A percentile compares a stretch with the other conserved stretches of the same genome.
Evolutionary conservation across 345 rosid species (phyloP).

Genomic region (Microcos paniculata): DNA sequence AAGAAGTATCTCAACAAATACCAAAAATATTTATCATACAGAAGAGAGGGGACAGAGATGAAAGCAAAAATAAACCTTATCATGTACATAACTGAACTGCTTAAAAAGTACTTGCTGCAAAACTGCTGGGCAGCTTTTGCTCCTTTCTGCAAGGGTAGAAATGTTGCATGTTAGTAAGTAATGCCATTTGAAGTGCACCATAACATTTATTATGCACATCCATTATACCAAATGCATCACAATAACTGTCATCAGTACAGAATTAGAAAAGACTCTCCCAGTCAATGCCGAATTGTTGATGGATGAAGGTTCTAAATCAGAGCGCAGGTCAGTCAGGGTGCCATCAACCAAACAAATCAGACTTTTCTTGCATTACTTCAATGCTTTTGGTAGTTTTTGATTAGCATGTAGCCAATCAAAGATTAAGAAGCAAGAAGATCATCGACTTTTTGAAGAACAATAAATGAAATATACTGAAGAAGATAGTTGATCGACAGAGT

Average conservation of each 20-base stretch:
- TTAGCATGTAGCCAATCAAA: neutral
- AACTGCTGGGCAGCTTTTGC: slow-evolving; percentile 71
- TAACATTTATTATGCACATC: neutral
- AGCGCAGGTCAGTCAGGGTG: slow-evolving; percentile 4
- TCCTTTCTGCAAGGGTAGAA: slow-evolving; percentile 64
- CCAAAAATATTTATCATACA: neutral
- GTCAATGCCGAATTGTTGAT: neutral
- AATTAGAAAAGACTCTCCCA: neutral
- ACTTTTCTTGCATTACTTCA: neutral
- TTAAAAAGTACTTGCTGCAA: slow-evolving; percentile 67
- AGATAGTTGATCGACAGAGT: neutral
- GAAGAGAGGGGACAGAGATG: neutral
- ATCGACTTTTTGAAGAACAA: neutral
- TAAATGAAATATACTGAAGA: neutral
- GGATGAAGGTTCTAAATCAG: slow-evolving; percentile 1
- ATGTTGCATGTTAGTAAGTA: slow-evolving; percentile 15
- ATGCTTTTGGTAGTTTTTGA: neutral
- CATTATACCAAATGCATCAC: neutral
- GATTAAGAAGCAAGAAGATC: neutral
- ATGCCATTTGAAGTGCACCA: slow-evolving; percentile 6
- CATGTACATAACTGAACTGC: slow-evolving; percentile 88
- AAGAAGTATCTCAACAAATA: neutral
- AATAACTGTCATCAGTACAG: neutral
- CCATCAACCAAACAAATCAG: neutral
- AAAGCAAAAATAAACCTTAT: slow-evolving; percentile 53